These are phyloP conservation scores for Oehlia diaphana DNA, from an alignment of 192 early-diverging fungal genomes.

Conservation along the genomic window DNA sequence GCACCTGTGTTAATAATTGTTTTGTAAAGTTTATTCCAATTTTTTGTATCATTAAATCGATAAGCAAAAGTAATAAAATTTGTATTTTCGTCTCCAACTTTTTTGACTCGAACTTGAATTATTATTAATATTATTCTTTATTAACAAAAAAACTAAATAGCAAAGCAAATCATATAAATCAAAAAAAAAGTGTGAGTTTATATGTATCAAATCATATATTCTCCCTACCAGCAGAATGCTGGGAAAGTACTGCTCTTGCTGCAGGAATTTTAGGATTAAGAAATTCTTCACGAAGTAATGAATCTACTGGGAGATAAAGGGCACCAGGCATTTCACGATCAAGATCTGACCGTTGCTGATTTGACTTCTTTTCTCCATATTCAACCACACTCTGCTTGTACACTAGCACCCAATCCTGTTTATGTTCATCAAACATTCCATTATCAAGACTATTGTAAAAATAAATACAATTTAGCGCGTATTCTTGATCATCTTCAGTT, in stretches of 20 bases:
- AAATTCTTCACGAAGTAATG: constrained; percentile 7
- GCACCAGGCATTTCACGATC: background rate
- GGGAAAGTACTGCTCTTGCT: background rate
- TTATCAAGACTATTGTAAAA: constrained; percentile 7
- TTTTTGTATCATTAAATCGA: background rate
- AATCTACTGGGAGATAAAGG: constrained; percentile 3
- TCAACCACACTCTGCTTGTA: background rate
- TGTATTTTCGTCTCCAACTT: background rate
- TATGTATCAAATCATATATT: background rate
- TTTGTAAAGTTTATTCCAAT: constrained; percentile 12
- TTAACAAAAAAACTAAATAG: background rate
- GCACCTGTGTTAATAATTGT: constrained; percentile 5
- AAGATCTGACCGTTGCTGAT: background rate
- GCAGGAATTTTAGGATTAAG: background rate
- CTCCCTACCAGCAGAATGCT: background rate
- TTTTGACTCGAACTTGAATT: constrained; percentile 12
- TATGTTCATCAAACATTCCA: background rate
- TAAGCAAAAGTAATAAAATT: background rate
- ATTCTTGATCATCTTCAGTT: background rate
- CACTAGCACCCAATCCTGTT: background rate
- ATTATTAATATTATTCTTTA: constrained; percentile 21
- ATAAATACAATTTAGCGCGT: background rate
- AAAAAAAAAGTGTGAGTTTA: background rate
- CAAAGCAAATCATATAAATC: background rate
- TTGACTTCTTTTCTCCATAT: constrained; percentile 18